Evolutionary conservation across 2,329 filamentous ascomycete species (phyloP).

Genomic region (Clonostachys byssicola): DNA sequence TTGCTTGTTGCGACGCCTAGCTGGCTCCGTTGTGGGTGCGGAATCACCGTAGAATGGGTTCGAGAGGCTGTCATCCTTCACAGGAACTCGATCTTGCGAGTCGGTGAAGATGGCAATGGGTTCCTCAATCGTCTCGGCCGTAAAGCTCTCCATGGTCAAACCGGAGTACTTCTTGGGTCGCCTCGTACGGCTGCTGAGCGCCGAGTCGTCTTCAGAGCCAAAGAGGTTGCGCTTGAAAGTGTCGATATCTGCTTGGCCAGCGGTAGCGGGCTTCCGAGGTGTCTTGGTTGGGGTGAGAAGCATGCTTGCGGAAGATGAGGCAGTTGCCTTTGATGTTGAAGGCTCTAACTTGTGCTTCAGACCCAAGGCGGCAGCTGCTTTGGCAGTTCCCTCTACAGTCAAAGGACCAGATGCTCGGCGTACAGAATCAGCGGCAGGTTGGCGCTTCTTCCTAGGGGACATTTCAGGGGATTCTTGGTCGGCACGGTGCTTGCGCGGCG

Average conservation of each 20-base stretch:
- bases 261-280: slow-evolving; percentile 57
- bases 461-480: slow-evolving; percentile 5
- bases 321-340: slow-evolving; percentile 10
- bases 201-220: slow-evolving; percentile 46
- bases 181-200: slow-evolving; percentile 48
- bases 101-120: slow-evolving; percentile 75
- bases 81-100: slow-evolving; percentile 71
- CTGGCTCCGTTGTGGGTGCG: slow-evolving; percentile 28
- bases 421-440: slow-evolving; percentile 38
- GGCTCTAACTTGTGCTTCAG: slow-evolving; percentile 5
- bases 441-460: slow-evolving; percentile 48
- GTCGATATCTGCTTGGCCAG: slow-evolving; percentile 42
- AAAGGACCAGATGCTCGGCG: slow-evolving; percentile 41
- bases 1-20: slow-evolving; percentile 49
- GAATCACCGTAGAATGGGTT: slow-evolving; percentile 67
- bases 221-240: slow-evolving; percentile 60
- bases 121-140: slow-evolving; percentile 48
- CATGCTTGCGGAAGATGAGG: slow-evolving; percentile 41
- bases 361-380: slow-evolving; percentile 36
- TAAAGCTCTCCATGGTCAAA: slow-evolving; percentile 53
- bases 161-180: slow-evolving; percentile 50
- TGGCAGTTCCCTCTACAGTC: slow-evolving; percentile 34
- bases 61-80: slow-evolving; percentile 57
- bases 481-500: slow-evolving; percentile 10
- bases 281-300: slow-evolving; percentile 79